Evolutionary conservation across 1,284 basidiomycete genomes (phyloP).

Genomic region (Naganishia sp.): DNA sequence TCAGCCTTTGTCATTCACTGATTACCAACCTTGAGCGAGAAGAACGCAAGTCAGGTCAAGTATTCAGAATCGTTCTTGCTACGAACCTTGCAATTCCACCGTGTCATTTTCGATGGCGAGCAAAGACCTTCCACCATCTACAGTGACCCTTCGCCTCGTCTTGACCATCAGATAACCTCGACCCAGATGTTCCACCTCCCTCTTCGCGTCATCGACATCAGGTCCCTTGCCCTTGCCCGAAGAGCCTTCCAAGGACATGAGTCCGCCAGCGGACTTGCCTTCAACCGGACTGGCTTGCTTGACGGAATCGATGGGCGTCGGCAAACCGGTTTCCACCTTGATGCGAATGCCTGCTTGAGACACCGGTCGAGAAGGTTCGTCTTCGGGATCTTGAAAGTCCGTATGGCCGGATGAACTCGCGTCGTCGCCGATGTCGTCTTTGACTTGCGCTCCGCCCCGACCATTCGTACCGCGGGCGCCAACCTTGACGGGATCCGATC

Average conservation of each 20-base stretch:
- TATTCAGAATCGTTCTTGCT: too few relatives aligned
- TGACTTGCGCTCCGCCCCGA: neutral
- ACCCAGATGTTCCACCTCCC: slow-evolving; percentile 23
- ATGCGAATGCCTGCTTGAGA: slow-evolving; percentile 2
- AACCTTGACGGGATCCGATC: neutral
- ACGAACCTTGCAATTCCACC: neutral
- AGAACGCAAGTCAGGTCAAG: too few relatives aligned
- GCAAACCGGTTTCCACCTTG: slow-evolving; percentile 2
- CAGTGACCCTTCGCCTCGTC: slow-evolving; percentile 28
- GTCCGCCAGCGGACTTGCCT: neutral
- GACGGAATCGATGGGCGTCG: neutral
- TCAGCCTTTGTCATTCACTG: too few relatives aligned
- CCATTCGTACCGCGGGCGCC: neutral
- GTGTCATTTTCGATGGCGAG: slow-evolving; percentile 3
- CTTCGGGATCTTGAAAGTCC: neutral
- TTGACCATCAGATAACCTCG: slow-evolving; percentile 28
- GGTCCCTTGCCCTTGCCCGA: neutral
- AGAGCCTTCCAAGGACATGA: neutral
- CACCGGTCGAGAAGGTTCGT: slow-evolving; percentile 1
- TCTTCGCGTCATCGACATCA: neutral
- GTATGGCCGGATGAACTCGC: neutral
- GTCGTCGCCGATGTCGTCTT: neutral
- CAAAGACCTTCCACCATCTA: slow-evolving; percentile 27
- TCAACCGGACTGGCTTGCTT: neutral
- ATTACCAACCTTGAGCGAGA: too few relatives aligned